phyloP scores from a whole-genome alignment of 2,329 filamentous ascomycete genomes.

The Neophaeococcomyces aloes region DNA sequence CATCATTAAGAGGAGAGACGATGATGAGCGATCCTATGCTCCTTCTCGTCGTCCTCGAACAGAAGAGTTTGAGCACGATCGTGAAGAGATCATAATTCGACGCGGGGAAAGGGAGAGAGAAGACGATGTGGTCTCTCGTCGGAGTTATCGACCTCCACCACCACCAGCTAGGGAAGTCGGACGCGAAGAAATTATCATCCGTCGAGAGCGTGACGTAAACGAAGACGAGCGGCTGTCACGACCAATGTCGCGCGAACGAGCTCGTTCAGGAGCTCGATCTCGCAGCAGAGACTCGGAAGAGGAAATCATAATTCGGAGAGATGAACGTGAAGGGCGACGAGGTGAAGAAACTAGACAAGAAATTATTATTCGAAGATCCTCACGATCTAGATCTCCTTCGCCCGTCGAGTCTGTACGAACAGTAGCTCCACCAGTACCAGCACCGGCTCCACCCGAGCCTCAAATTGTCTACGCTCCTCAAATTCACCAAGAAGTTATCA shows the following conservation, averaged over 20 bases:
- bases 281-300: slow-evolving; percentile 23
- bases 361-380: slow-evolving; percentile 31
- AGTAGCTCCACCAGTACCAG: slow-evolving; percentile 26
- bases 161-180: slow-evolving; percentile 25
- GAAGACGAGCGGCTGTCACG: slow-evolving; percentile 20
- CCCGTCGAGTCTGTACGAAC: slow-evolving; percentile 8
- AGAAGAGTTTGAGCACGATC: slow-evolving; percentile 14
- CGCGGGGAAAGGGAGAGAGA: slow-evolving; percentile 22
- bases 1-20: slow-evolving; percentile 28
- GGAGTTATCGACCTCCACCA: slow-evolving; percentile 4
- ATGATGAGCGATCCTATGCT: slow-evolving; percentile 20
- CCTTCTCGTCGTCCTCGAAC: not conserved
- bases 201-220: slow-evolving; percentile 17
- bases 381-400: slow-evolving; percentile 21
- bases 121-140: slow-evolving; percentile 11
- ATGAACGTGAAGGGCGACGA: slow-evolving; percentile 26
- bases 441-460: slow-evolving; percentile 38
- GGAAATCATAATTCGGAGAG: slow-evolving; percentile 33
- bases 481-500: slow-evolving; percentile 81
- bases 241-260: slow-evolving; percentile 20
- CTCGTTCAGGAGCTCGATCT: slow-evolving; percentile 21
- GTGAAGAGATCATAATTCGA: slow-evolving; percentile 30
- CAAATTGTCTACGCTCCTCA: slow-evolving; percentile 63
- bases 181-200: slow-evolving; percentile 41
- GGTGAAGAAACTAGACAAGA: slow-evolving; percentile 22